Percentiles rank a stretch among this genome's conserved stretches.
phyloP scores from a whole-genome alignment of 2,329 filamentous ascomycete genomes.

The Alternaria gaisen region DNA sequence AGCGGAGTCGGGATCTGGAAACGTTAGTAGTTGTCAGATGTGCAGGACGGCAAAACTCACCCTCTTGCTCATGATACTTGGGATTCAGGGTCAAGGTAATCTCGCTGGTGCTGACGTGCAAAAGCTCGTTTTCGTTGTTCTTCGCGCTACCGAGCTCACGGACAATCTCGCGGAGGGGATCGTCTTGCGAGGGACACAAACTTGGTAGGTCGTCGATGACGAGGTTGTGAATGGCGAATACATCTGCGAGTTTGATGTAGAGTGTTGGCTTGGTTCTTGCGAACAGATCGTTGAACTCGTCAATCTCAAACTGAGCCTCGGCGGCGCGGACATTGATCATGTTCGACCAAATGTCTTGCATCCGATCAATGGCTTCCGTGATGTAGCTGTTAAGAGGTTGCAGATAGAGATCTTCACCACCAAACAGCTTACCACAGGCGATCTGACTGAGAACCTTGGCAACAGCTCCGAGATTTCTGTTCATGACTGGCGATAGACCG shows the following conservation, averaged over 20 bases:
- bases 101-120: conserved; percentile 83
- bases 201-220: conserved; percentile 79
- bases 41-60: conserved; percentile 49
- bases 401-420: conserved; percentile 92
- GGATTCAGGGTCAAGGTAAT: conserved; percentile 91
- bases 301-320: conserved; percentile 94
- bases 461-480: conserved; percentile 89
- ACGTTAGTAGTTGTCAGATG: conserved; percentile 30
- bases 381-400: conserved; percentile 95
- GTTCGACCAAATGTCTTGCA: conserved; percentile 77
- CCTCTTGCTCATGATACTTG: conserved; percentile 85
- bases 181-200: conserved; percentile 83
- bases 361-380: conserved; percentile 80
- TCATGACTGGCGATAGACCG: conserved; percentile 87
- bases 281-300: conserved; percentile 98
- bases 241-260: conserved; percentile 99
- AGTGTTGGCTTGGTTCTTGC: conserved; percentile 94
- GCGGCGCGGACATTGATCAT: conserved; percentile 85
- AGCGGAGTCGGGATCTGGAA: conserved; percentile 84
- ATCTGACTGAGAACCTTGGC: conserved; percentile 91
- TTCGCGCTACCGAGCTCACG: conserved; percentile 95
- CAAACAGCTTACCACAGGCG: conserved; percentile 86
- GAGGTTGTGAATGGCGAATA: conserved; percentile 93
- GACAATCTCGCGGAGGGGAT: conserved; percentile 88
- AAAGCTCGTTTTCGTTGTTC: conserved; percentile 93